Conservation (phyloP, 805 yeast genomes). For the Wickerhamiella kazuoi region DNA sequence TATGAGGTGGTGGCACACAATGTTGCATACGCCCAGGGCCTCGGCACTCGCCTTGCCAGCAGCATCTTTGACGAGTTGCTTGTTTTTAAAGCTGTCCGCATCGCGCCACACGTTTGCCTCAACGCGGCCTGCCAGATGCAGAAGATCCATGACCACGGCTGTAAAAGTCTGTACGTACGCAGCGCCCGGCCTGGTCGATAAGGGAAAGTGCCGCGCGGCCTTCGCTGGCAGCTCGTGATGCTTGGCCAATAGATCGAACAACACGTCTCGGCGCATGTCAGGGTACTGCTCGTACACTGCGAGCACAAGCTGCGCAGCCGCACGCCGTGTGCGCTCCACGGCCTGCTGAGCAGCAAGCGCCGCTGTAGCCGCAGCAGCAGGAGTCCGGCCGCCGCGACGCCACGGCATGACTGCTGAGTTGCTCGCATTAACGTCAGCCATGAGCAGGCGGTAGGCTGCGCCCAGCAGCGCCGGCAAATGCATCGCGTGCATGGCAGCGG, state of each 20-base stretch:
- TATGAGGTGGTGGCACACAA: background rate
- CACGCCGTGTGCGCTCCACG: background rate
- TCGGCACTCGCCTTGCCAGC: background rate
- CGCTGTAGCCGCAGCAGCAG: background rate
- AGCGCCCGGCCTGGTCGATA: background rate
- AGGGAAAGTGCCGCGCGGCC: background rate
- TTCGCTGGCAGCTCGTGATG: background rate
- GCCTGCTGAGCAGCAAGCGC: background rate
- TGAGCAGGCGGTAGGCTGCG: background rate
- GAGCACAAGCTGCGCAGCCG: background rate
- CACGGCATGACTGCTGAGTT: background rate
- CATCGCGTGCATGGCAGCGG: background rate
- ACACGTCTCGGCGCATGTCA: background rate
- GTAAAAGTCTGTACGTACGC: background rate
- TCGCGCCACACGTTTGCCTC: constrained; percentile 1
- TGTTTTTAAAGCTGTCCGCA: constrained; percentile 2
- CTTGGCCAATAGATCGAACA: background rate
- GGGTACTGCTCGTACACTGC: background rate
- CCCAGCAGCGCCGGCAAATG: background rate
- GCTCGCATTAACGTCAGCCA: background rate
- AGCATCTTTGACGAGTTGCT: background rate
- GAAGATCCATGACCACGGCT: background rate
- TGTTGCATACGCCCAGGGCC: background rate
- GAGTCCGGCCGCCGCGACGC: background rate
- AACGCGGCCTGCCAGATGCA: constrained; percentile 2